These are phyloP conservation scores for Ophiocytium majus DNA, from an alignment of 352 stramenopile species.

Conservation along the genomic window DNA sequence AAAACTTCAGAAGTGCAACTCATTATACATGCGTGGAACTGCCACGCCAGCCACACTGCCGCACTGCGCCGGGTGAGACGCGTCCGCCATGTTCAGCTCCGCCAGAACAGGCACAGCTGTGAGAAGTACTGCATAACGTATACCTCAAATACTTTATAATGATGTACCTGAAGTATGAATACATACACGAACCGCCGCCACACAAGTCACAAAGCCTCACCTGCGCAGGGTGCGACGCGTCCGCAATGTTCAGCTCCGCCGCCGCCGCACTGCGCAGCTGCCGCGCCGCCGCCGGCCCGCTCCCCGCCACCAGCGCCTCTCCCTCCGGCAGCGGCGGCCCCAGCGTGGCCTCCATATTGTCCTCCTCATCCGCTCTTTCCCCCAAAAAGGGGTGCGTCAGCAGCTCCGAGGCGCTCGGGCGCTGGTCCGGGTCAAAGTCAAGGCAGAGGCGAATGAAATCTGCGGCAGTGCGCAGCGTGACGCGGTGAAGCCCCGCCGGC, in stretches of 20 bases:
- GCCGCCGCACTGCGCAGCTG: background rate
- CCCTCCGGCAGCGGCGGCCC: slow-evolving; percentile 4
- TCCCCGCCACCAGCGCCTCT: background rate
- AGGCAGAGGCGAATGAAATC: slow-evolving; percentile 76
- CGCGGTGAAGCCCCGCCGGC: slow-evolving; percentile 64
- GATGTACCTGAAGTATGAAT: background rate
- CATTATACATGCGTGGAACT: no score
- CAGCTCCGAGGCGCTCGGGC: slow-evolving; percentile 35
- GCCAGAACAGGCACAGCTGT: background rate
- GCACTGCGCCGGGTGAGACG: background rate
- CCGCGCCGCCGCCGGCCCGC: background rate
- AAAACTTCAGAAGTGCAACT: no score
- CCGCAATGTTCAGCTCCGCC: background rate
- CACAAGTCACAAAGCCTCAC: no score
- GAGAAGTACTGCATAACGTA: background rate
- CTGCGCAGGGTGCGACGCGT: slow-evolving; percentile 1
- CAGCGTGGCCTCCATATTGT: slow-evolving; percentile 24
- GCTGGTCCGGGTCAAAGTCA: slow-evolving; percentile 42
- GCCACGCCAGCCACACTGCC: no score
- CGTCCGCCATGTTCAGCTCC: background rate
- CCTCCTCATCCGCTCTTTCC: slow-evolving; percentile 38
- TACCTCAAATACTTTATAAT: background rate
- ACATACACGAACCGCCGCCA: no score
- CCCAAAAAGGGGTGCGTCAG: slow-evolving; percentile 38
- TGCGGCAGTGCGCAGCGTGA: slow-evolving; percentile 63